Conservation (phyloP, 192 early-diverging fungal species). For the Spinellus fusiger region DNA sequence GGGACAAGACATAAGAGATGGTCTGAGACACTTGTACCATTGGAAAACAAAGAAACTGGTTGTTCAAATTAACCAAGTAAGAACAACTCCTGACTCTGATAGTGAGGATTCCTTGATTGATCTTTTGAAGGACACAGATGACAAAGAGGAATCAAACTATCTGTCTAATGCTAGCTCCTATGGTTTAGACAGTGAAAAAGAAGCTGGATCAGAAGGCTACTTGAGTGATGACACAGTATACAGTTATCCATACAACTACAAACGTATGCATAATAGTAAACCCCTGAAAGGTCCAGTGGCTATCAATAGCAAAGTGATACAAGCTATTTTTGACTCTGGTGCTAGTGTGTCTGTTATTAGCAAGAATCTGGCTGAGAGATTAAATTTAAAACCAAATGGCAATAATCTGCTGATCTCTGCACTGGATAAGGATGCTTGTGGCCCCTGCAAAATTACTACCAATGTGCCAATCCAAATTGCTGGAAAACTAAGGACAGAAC, state of each 20-base stretch:
- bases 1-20: neutral
- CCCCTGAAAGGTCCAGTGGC: neutral
- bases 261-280: neutral
- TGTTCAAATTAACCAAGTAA: neutral
- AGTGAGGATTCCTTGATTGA: neutral
- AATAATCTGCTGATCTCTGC: neutral
- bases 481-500: neutral
- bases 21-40: neutral
- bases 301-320: neutral
- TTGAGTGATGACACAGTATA: neutral
- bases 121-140: neutral
- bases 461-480: neutral
- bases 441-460: neutral
- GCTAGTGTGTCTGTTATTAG: constrained; percentile 2
- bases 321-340: constrained; percentile 2
- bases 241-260: neutral
- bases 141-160: neutral
- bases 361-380: neutral
- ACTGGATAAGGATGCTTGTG: neutral
- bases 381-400: neutral
- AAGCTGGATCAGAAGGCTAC: neutral
- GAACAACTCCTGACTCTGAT: neutral
- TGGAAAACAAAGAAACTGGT: neutral
- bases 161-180: neutral
- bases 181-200: neutral